phyloP scores from a whole-genome alignment of 257 asterid species.

The Solanum chiquidenum region DNA sequence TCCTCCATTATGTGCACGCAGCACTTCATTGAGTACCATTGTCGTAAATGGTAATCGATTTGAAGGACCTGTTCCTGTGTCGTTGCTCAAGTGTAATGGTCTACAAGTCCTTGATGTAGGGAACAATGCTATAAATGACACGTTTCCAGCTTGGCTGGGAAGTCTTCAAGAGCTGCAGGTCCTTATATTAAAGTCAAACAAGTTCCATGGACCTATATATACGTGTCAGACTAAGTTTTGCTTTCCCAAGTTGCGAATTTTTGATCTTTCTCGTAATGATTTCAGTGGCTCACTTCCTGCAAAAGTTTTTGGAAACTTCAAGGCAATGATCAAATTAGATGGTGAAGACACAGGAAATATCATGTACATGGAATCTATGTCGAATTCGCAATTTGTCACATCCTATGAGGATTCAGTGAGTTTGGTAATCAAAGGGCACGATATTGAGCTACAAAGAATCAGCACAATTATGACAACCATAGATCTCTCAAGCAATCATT shows the following conservation, averaged over 20 bases:
- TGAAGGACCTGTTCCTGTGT: neutral
- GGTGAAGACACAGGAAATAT: neutral
- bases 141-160: neutral
- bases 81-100: neutral
- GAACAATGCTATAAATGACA: neutral
- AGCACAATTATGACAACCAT: no score
- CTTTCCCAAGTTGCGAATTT: neutral
- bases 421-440: no score
- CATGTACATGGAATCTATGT: neutral
- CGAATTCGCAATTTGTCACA: accelerated
- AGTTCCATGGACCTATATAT: neutral
- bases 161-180: neutral
- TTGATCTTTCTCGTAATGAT: neutral
- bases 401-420: no score
- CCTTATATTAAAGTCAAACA: neutral
- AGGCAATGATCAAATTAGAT: neutral
- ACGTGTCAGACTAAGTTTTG: neutral
- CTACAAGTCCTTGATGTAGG: neutral
- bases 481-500: no score
- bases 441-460: no score
- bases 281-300: neutral
- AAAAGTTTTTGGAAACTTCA: neutral
- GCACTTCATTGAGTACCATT: neutral
- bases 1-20: neutral
- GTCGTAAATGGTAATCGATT: neutral